Percentiles rank a stretch among this genome's conserved stretches.
These are phyloP conservation scores for Ogataea philodendri DNA, from an alignment of 805 yeast genomes.

Conservation along the genomic window DNA sequence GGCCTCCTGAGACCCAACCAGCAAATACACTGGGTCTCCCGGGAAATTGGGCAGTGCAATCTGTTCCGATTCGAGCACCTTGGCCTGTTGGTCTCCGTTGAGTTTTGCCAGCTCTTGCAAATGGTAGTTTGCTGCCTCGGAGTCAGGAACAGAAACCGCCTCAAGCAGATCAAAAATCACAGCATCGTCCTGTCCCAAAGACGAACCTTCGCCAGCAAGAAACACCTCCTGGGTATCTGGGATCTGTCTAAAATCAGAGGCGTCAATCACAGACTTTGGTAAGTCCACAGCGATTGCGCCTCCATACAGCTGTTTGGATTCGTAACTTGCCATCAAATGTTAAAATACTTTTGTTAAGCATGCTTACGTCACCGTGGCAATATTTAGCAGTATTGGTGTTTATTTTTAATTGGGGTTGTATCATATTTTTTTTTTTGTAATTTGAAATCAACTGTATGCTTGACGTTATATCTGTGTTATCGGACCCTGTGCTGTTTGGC, in stretches of 20 bases:
- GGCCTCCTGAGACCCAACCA: constrained; percentile 42
- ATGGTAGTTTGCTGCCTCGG: constrained; percentile 47
- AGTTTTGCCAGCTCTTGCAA: constrained; percentile 50
- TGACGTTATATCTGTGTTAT: constrained; percentile 21
- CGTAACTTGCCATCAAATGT: too few species aligned
- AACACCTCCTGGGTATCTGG: constrained; percentile 96
- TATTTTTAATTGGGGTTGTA: too few species aligned
- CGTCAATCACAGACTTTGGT: constrained; percentile 69
- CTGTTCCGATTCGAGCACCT: constrained; percentile 8
- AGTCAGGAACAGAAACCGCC: constrained; percentile 37
- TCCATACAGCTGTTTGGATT: constrained; percentile 58
- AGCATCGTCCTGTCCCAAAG: constrained; percentile 46
- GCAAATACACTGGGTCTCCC: constrained; percentile 30
- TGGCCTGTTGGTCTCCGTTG: constrained; percentile 32
- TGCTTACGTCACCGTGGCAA: constrained; percentile 7
- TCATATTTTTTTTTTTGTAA: too few species aligned
- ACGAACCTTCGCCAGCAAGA: constrained; percentile 36
- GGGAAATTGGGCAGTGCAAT: constrained; percentile 17
- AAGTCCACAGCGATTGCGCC: constrained; percentile 68
- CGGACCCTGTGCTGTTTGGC: constrained; percentile 25
- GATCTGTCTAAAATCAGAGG: constrained; percentile 71
- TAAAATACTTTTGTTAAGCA: too few species aligned
- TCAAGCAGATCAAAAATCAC: constrained; percentile 67
- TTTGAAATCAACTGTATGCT: constrained; percentile 1
- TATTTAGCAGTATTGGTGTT: background rate